phyloP scores from a whole-genome alignment of 805 yeast genomes.

The Candida saitoana region DNA sequence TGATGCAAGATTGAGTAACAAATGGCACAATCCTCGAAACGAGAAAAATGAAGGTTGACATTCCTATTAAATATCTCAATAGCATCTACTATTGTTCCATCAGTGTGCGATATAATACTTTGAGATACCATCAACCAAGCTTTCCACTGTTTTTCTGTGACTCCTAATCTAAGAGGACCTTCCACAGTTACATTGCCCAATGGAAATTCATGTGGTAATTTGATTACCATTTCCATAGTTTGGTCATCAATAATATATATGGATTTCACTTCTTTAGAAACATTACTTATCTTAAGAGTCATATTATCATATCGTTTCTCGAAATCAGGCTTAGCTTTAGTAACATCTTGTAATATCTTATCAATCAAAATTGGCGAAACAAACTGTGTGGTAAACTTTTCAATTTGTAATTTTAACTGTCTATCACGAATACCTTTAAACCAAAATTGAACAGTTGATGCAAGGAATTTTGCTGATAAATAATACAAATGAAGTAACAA shows the following conservation, averaged over 20 bases:
- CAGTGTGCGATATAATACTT: slow-evolving; percentile 68
- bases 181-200: slow-evolving; percentile 67
- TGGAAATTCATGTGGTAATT: slow-evolving; percentile 75
- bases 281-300: slow-evolving; percentile 57
- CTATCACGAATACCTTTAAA: slow-evolving; percentile 65
- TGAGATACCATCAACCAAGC: slow-evolving; percentile 94
- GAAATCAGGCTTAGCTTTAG: slow-evolving; percentile 33
- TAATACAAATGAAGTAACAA: slow-evolving; percentile 50
- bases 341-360: slow-evolving; percentile 52
- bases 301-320: slow-evolving; percentile 39
- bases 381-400: slow-evolving; percentile 54
- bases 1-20: slow-evolving; percentile 91
- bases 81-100: slow-evolving; percentile 67
- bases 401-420: slow-evolving; percentile 56
- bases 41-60: slow-evolving; percentile 81
- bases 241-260: slow-evolving; percentile 82
- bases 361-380: slow-evolving; percentile 64
- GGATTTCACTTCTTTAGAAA: slow-evolving; percentile 65
- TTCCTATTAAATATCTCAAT: slow-evolving; percentile 67
- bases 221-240: slow-evolving; percentile 71
- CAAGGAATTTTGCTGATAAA: slow-evolving; percentile 46
- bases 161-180: slow-evolving; percentile 80
- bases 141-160: slow-evolving; percentile 88
- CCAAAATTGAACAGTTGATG: slow-evolving; percentile 64
- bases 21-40: slow-evolving; percentile 95